These are phyloP conservation scores for rapeseed (Brassica napus) DNA, from an alignment of 345 rosid genomes.

Conservation along the genomic window DNA sequence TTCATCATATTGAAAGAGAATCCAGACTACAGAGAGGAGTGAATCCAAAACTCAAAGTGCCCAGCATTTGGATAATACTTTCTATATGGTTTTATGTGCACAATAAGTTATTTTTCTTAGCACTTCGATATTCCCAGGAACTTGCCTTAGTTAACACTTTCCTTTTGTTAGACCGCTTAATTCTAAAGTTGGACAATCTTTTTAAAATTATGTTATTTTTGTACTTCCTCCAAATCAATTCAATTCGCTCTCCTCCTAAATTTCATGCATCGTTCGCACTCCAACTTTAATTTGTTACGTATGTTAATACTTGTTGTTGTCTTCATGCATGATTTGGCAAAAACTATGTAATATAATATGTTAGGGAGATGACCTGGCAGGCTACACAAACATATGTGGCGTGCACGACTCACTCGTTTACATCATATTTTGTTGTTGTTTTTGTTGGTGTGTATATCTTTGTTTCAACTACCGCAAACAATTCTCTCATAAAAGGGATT, in stretches of 20 bases:
- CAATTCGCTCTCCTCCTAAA: background rate
- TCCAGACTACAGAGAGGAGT: conserved; percentile 75
- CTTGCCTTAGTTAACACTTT: background rate
- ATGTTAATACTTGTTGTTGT: conserved; percentile 24
- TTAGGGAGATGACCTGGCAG: conserved; percentile 5
- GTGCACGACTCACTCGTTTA: conserved; percentile 38
- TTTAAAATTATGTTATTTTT: background rate
- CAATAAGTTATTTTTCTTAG: conserved; percentile 7
- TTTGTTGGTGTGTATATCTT: background rate
- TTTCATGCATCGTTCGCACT: conserved; percentile 5
- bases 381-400: conserved; percentile 24
- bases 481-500: background rate
- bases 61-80: conserved; percentile 1
- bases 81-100: conserved; percentile 9
- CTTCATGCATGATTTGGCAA: background rate
- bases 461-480: conserved; percentile 14
- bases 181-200: conserved; percentile 1
- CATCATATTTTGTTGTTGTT: background rate
- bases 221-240: background rate
- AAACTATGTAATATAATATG: conserved; percentile 11
- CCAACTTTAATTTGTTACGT: background rate
- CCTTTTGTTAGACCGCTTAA: background rate
- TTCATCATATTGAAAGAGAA: conserved; percentile 83
- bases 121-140: background rate
- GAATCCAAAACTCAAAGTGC: conserved; percentile 4